These are phyloP conservation scores for Penicillium sumatraense DNA, from an alignment of 2,329 filamentous ascomycete genomes.

Conservation along the genomic window DNA sequence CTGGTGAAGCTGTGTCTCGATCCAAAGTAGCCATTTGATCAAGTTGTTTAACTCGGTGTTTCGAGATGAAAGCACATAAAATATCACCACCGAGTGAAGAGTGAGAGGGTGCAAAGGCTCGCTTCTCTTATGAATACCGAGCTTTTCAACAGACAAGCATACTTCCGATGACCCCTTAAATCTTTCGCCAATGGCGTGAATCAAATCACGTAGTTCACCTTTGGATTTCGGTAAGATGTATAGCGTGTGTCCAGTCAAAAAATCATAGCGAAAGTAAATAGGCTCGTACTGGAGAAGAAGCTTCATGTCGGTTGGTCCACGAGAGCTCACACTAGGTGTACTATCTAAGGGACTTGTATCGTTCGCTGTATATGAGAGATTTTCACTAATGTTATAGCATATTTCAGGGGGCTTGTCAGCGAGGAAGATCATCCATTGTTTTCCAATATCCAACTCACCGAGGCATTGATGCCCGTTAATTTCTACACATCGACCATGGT, in stretches of 20 bases:
- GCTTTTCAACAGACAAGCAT: neutral
- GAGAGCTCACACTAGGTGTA: slow-evolving; percentile 18
- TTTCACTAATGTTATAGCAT: slow-evolving; percentile 23
- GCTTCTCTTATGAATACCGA: neutral
- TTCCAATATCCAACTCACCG: neutral
- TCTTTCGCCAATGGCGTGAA: slow-evolving; percentile 13
- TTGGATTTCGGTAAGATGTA: slow-evolving; percentile 22
- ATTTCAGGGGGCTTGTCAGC: slow-evolving; percentile 14
- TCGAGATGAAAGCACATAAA: slow-evolving; percentile 18
- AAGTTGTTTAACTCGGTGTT: slow-evolving; percentile 19
- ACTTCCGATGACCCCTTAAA: neutral
- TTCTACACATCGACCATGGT: slow-evolving; percentile 2
- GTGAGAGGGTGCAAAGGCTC: slow-evolving; percentile 15
- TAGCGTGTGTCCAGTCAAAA: slow-evolving; percentile 16
- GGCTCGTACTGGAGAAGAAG: slow-evolving; percentile 23
- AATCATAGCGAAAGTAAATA: slow-evolving; percentile 24
- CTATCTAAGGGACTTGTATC: slow-evolving; percentile 21
- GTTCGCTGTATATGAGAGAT: slow-evolving; percentile 19
- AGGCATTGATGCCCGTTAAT: slow-evolving; percentile 1
- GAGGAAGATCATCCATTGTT: neutral
- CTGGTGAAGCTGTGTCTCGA: slow-evolving; percentile 25
- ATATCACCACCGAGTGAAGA: slow-evolving; percentile 19
- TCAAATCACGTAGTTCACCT: slow-evolving; percentile 15
- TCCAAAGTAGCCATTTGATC: slow-evolving; percentile 22
- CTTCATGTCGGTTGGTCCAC: slow-evolving; percentile 14